These are phyloP conservation scores for Diplodia scrobiculata DNA, from an alignment of 2,329 filamentous ascomycete genomes.

Conservation along the genomic window DNA sequence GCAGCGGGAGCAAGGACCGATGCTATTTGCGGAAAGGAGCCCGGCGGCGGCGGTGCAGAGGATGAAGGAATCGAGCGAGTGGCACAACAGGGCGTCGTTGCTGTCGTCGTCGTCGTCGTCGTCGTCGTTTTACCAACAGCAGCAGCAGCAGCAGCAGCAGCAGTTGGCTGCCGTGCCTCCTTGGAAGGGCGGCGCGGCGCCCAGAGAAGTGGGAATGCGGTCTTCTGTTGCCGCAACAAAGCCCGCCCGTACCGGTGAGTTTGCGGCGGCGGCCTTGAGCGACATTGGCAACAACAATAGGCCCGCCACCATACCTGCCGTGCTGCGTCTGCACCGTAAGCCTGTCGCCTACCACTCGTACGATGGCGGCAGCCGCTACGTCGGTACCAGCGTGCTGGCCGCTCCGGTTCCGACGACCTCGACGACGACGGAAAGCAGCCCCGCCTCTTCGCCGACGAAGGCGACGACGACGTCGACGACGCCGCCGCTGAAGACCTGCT, in stretches of 20 bases:
- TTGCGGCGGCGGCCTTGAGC: neutral
- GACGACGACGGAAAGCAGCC: too few relatives aligned
- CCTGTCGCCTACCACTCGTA: neutral
- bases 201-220: neutral
- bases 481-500: neutral
- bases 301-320: neutral
- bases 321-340: neutral
- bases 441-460: neutral
- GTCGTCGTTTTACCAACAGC: neutral
- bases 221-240: neutral
- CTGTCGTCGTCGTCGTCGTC: too few relatives aligned
- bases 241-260: neutral
- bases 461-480: neutral
- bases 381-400: too few relatives aligned
- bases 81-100: neutral
- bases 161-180: neutral
- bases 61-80: neutral
- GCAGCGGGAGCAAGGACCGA: neutral
- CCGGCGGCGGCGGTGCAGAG: neutral
- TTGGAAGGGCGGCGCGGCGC: neutral
- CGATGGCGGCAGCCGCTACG: too few relatives aligned
- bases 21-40: neutral
- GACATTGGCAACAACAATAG: neutral
- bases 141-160: neutral
- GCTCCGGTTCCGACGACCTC: too few relatives aligned